A percentile compares a stretch with the other conserved stretches of the same genome.
These are phyloP conservation scores for Typha latifolia DNA, from an alignment of 176 grass and related monocot genomes.

Conservation along the genomic window DNA sequence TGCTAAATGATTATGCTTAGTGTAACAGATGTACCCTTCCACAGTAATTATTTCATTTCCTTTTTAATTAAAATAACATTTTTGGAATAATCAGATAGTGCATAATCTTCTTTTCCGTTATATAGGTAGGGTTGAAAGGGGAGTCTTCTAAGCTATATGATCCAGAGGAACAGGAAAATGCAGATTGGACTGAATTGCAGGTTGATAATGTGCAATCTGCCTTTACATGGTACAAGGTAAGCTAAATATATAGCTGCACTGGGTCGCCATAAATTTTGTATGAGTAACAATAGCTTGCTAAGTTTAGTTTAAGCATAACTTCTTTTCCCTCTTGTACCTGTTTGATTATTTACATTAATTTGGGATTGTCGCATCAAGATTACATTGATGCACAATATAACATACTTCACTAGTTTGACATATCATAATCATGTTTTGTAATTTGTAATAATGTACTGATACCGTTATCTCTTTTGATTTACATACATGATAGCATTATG, in stretches of 20 bases:
- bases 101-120: slow-evolving; percentile 9
- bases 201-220: slow-evolving; percentile 31
- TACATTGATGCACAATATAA: no score
- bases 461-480: no score
- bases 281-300: background rate
- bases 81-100: background rate
- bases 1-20: background rate
- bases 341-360: no score
- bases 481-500: no score
- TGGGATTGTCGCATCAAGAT: no score
- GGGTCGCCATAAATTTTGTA: background rate
- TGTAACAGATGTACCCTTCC: background rate
- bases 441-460: no score
- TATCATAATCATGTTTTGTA: no score
- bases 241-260: slow-evolving; percentile 11
- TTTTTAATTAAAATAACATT: background rate
- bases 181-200: slow-evolving; percentile 55
- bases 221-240: slow-evolving; percentile 96
- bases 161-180: slow-evolving; percentile 49
- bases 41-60: background rate
- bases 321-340: no score
- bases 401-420: no score
- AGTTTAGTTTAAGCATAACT: background rate
- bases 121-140: slow-evolving; percentile 75
- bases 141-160: slow-evolving; percentile 63